Evolutionary conservation across 768 basidiomycete genomes (phyloP), one percentile per base, ranked within the genome.

Genomic region (Melanogaster broomeanus): DNA sequence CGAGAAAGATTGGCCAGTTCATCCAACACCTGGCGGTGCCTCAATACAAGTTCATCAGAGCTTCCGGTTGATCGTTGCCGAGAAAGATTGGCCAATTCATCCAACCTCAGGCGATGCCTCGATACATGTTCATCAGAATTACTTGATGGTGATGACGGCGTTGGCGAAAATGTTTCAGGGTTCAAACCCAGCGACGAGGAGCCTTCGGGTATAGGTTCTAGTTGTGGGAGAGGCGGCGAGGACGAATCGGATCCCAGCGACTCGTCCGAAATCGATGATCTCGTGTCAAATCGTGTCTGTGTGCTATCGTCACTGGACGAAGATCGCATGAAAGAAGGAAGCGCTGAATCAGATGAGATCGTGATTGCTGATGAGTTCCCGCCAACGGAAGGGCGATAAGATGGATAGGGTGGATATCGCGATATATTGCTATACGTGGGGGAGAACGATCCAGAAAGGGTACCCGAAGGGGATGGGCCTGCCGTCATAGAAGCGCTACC

Each of bases 161-260:
- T 45, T 19, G 55, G 44, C 4, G 55, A 41, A 2, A 51, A 19
- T 21, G 30, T 50, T 55, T 60, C 56, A 31, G 66, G 45, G 34
- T 62, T 18, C 22, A 66, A 52, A 2, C 56, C 57, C 2, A 66
- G 56, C 3, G 66, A 66, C 15, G 66, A 68, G 33, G 68, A 25
- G 53, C 55, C 68, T 45, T 56, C 55, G 49, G 59, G 63, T 37
- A 44, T 22, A 43, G 46, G 61, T 53, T 56, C 49, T 34, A 35
- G 38, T 19, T n/a, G n/a, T n/a, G n/a, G n/a, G n/a, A n/a, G n/a
- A n/a, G n/a, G n/a, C n/a, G 56, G 56, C 16, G 61, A 53, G 24
- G 51, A 15, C 1, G 56, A 42, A n/a, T 42, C 25, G 18, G 42
- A 10, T 18, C 49, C 38, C 12, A 56, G 50, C 2, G 56, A 24